Conservation (phyloP, 345 rosid species). For the Syzygium aromaticum region DNA sequence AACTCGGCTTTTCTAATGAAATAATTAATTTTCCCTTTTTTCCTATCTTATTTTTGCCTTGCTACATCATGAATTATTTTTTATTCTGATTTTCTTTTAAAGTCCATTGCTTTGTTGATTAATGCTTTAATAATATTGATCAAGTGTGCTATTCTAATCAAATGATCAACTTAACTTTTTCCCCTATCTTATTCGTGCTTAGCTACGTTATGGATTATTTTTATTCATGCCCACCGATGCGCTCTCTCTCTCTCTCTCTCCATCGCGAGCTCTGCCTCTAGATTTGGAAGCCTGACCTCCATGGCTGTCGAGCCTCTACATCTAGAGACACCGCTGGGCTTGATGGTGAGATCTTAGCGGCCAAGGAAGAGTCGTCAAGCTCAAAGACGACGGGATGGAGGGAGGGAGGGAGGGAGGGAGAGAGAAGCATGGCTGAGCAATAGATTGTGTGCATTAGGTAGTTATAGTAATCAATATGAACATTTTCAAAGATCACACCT, state of each 20-base stretch:
- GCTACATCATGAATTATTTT: too few relatives aligned
- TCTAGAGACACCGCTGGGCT: neutral
- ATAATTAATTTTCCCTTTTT: too few relatives aligned
- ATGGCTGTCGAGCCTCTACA: neutral
- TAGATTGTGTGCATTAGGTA: neutral
- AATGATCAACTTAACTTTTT: neutral
- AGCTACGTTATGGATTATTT: neutral
- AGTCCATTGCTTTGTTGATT: neutral
- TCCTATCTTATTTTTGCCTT: neutral
- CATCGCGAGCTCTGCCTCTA: neutral
- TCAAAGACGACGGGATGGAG: neutral
- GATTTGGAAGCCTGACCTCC: neutral
- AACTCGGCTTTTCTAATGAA: neutral
- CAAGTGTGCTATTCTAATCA: neutral
- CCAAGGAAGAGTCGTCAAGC: neutral
- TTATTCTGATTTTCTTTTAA: too few relatives aligned
- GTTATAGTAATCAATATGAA: neutral
- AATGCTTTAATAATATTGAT: neutral
- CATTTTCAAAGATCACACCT: neutral
- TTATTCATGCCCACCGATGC: neutral
- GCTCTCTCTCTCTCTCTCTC: neutral
- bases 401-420: fast-evolving
- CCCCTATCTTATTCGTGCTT: neutral
- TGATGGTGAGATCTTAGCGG: neutral
- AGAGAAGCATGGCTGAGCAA: neutral